Evolutionary conservation across 331 rosid genomes (phyloP).

Genomic region (Stylosanthes scabra): DNA sequence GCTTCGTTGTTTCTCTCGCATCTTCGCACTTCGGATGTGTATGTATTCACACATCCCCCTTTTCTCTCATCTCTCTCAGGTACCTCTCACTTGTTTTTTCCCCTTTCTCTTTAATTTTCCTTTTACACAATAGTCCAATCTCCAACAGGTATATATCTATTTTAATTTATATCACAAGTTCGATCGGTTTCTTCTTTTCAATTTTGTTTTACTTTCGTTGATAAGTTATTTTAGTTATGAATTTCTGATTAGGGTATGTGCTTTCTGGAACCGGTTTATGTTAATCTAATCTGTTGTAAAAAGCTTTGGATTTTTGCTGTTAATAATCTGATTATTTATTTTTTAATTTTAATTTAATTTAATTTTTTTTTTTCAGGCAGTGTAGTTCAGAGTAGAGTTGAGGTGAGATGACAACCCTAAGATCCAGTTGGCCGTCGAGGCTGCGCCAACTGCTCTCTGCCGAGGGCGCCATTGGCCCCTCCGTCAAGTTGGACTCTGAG

Average conservation of each 20-base stretch:
- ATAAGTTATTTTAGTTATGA: neutral
- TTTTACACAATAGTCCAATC: neutral
- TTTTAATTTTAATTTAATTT: neutral
- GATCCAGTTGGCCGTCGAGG: conserved; percentile 98
- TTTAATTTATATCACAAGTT: neutral
- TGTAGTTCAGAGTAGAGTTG: conserved; percentile 68
- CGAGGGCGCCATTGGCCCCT: conserved; percentile 88
- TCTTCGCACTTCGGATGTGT: conserved; percentile 72
- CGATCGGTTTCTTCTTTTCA: conserved; percentile 48
- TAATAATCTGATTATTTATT: conserved; percentile 29
- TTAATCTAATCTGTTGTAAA: neutral
- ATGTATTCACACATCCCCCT: conserved; percentile 48
- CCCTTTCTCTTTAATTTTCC: neutral
- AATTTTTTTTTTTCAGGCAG: conserved; percentile 38
- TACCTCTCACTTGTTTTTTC: conserved; percentile 24
- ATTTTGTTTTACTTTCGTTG: neutral
- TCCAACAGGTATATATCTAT: neutral
- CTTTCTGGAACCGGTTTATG: conserved; percentile 34
- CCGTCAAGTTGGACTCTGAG: conserved; percentile 85
- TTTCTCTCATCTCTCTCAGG: conserved; percentile 78
- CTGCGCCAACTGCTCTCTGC: conserved; percentile 86
- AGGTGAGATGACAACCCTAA: conserved; percentile 81
- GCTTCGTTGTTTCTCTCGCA: conserved; percentile 32
- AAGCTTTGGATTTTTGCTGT: neutral
- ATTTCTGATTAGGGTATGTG: conserved; percentile 17